These are phyloP conservation scores for Daldinia caldariorum DNA, from an alignment of 495 filamentous ascomycete species.

Conservation along the genomic window DNA sequence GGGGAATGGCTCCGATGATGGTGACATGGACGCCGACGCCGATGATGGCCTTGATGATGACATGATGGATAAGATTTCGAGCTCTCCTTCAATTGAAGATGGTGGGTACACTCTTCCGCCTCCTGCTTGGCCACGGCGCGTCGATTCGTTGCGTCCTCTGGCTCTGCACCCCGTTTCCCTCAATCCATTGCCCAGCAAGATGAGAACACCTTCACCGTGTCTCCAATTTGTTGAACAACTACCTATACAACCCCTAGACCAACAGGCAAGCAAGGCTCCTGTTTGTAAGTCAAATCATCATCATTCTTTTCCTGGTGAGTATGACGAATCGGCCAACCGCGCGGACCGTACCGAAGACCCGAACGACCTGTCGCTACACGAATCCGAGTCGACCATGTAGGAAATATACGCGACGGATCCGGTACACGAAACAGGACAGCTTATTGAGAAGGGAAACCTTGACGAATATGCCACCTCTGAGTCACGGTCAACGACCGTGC, in stretches of 20 bases:
- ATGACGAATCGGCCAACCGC: constrained; percentile 49
- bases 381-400: constrained; percentile 29
- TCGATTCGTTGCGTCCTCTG: constrained; percentile 53
- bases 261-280: constrained; percentile 52
- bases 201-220: constrained; percentile 65
- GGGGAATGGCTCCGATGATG: constrained; percentile 70
- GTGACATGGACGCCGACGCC: constrained; percentile 70
- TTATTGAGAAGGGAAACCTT: constrained; percentile 6
- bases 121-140: constrained; percentile 51
- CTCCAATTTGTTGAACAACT: constrained; percentile 59
- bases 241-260: constrained; percentile 50
- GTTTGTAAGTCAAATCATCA: constrained; percentile 50
- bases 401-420: constrained; percentile 21
- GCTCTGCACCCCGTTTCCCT: constrained; percentile 38
- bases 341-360: constrained; percentile 39
- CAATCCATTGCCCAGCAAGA: constrained; percentile 44
- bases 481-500: constrained; percentile 20
- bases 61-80: constrained; percentile 97
- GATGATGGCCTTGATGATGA: constrained; percentile 86
- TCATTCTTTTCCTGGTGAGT: constrained; percentile 73
- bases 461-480: constrained; percentile 20
- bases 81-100: constrained; percentile 97
- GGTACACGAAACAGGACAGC: constrained; percentile 24
- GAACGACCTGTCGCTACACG: constrained; percentile 35
- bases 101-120: constrained; percentile 72